These are phyloP conservation scores for Vanrija sp. DNA, from an alignment of 1,284 basidiomycete species.

Conservation along the genomic window DNA sequence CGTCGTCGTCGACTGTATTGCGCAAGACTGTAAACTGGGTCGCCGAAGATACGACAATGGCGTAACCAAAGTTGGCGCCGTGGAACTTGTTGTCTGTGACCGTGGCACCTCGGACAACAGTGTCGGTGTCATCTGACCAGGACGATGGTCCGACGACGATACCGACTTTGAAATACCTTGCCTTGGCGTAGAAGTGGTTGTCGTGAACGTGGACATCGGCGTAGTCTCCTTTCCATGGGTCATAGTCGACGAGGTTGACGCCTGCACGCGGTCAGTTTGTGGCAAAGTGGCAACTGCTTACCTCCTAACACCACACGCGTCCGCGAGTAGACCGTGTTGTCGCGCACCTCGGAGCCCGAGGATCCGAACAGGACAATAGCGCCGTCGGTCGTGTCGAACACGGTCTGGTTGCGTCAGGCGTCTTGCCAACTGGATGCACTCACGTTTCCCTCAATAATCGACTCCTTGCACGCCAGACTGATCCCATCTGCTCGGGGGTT, in stretches of 20 bases:
- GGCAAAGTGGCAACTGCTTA: slow-evolving; percentile 7
- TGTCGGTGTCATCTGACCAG: slow-evolving; percentile 50
- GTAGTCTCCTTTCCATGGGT: slow-evolving; percentile 50
- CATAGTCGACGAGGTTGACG: slow-evolving; percentile 50
- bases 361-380: slow-evolving; percentile 50
- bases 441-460: slow-evolving; percentile 47
- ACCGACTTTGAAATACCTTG: slow-evolving; percentile 46
- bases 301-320: slow-evolving; percentile 47
- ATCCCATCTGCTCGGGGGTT: slow-evolving; percentile 49
- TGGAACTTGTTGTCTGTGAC: slow-evolving; percentile 44
- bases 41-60: slow-evolving; percentile 46
- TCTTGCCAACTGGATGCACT: slow-evolving; percentile 4
- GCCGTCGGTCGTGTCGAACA: slow-evolving; percentile 49
- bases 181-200: slow-evolving; percentile 45
- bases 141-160: slow-evolving; percentile 47
- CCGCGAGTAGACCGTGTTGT: slow-evolving; percentile 44
- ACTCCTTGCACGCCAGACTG: slow-evolving; percentile 49
- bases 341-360: slow-evolving; percentile 35
- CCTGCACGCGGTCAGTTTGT: slow-evolving; percentile 14
- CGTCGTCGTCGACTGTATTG: slow-evolving; percentile 35
- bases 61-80: slow-evolving; percentile 47
- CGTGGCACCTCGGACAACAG: slow-evolving; percentile 40
- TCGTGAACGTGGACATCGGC: slow-evolving; percentile 38
- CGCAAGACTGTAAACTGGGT: slow-evolving; percentile 42
- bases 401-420: slow-evolving; percentile 25